These are phyloP conservation scores for Suhomyces sp. DNA, from an alignment of 805 yeast species.

Conservation along the genomic window DNA sequence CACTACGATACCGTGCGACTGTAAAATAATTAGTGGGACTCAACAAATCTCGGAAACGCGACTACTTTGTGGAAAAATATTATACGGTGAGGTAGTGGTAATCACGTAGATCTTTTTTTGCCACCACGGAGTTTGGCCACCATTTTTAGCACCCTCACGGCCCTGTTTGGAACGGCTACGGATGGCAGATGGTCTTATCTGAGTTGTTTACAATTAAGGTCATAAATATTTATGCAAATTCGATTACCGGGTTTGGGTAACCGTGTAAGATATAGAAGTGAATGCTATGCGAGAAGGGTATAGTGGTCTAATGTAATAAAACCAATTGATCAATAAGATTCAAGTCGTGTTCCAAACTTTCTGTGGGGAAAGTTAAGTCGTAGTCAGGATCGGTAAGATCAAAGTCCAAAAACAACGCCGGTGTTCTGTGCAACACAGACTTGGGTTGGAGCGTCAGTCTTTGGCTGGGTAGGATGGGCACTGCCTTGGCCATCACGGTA, in stretches of 20 bases:
- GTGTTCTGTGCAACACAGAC: neutral
- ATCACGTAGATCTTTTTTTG: neutral
- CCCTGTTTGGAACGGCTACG: neutral
- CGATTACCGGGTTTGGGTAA: neutral
- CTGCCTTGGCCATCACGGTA: neutral
- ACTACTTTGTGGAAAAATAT: neutral
- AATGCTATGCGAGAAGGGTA: neutral
- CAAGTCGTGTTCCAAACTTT: conserved; percentile 11
- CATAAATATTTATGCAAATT: neutral
- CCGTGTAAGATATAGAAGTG: neutral
- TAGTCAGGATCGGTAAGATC: conserved; percentile 6
- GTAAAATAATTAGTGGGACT: neutral
- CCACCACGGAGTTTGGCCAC: neutral
- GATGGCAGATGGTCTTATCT: no score
- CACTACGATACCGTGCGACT: neutral
- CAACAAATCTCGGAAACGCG: neutral
- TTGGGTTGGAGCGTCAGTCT: neutral
- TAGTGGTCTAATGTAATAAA: neutral
- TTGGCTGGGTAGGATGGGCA: conserved; percentile 8
- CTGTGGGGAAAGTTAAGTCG: conserved; percentile 1
- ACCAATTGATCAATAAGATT: conserved; percentile 6
- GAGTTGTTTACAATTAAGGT: no score
- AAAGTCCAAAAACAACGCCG: conserved; percentile 1
- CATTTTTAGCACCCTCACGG: neutral
- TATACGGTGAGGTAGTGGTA: neutral